Conservation (phyloP, 106 monocot species). For the Platanthera zijinensis region DNA sequence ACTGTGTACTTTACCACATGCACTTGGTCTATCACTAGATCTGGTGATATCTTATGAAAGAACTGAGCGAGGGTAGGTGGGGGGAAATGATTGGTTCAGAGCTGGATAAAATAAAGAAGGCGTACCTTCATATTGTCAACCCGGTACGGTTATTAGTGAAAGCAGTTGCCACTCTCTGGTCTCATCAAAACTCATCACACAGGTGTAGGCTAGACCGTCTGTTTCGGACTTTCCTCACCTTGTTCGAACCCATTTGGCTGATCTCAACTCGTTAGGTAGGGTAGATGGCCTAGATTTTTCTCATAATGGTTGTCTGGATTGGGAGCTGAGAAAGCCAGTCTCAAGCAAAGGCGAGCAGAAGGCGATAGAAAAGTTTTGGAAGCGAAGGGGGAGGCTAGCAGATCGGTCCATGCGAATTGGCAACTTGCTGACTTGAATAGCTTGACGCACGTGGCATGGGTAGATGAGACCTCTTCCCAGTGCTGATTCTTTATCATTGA, state of each 20-base stretch:
- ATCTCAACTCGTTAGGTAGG: background rate
- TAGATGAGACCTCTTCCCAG: conserved; percentile 5
- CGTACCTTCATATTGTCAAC: background rate
- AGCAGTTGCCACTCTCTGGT: background rate
- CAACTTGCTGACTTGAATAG: conserved; percentile 1
- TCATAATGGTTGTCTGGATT: background rate
- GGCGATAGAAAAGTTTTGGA: too few relatives aligned
- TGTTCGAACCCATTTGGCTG: background rate
- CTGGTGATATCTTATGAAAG: conserved; percentile 3
- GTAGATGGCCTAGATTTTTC: background rate
- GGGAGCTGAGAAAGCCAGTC: conserved; percentile 2
- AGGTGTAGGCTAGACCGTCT: background rate
- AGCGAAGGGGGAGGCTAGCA: too few relatives aligned
- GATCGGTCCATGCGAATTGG: too few relatives aligned
- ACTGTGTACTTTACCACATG: background rate
- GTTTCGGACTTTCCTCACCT: background rate
- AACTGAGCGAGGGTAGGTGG: background rate
- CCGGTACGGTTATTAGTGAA: background rate
- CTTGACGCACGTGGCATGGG: conserved; percentile 1
- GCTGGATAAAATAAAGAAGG: background rate
- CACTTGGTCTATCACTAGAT: background rate
- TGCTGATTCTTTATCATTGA: conserved; percentile 4
- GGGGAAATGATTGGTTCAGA: background rate
- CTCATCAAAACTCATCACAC: background rate
- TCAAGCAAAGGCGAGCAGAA: background rate